Conservation (phyloP, 495 filamentous ascomycete species). For the Pyrenula massariospora region DNA sequence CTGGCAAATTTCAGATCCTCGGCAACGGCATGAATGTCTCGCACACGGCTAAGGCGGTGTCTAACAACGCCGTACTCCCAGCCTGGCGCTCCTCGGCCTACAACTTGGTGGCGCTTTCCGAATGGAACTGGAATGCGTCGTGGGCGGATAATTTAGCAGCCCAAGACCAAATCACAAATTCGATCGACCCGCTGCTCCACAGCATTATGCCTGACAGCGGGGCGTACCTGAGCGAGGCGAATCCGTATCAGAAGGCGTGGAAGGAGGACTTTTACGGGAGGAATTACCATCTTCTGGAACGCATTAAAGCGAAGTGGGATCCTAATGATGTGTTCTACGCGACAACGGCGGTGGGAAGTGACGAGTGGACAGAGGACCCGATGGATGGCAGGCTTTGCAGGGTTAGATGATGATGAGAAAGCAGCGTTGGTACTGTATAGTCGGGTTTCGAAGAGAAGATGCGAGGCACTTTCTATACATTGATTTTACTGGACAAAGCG, state of each 20-base stretch:
- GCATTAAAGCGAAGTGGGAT: constrained; percentile 39
- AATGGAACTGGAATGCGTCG: constrained; percentile 22
- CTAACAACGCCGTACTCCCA: constrained; percentile 42
- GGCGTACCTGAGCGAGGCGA: constrained; percentile 30
- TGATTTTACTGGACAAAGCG: too few relatives aligned
- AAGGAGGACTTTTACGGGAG: constrained; percentile 39
- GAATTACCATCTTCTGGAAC: constrained; percentile 23
- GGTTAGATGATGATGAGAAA: too few relatives aligned
- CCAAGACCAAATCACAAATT: constrained; percentile 27
- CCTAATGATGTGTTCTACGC: constrained; percentile 48
- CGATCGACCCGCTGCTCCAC: constrained; percentile 27
- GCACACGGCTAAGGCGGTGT: too few relatives aligned
- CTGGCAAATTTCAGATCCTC: too few relatives aligned
- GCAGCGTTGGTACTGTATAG: too few relatives aligned
- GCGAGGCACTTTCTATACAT: too few relatives aligned
- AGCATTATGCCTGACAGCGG: constrained; percentile 23
- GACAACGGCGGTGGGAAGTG: constrained; percentile 46
- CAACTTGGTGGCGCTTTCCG: constrained; percentile 7
- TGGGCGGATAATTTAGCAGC: too few relatives aligned
- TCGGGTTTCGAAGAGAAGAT: too few relatives aligned
- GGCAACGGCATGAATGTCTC: too few relatives aligned
- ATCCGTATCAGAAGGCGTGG: constrained; percentile 37
- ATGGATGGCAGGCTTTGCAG: constrained; percentile 25
- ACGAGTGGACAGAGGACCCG: constrained; percentile 35
- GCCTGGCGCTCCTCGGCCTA: constrained; percentile 45